phyloP scores from a whole-genome alignment of 2,329 filamentous ascomycete species.

The Cytospora mali region DNA sequence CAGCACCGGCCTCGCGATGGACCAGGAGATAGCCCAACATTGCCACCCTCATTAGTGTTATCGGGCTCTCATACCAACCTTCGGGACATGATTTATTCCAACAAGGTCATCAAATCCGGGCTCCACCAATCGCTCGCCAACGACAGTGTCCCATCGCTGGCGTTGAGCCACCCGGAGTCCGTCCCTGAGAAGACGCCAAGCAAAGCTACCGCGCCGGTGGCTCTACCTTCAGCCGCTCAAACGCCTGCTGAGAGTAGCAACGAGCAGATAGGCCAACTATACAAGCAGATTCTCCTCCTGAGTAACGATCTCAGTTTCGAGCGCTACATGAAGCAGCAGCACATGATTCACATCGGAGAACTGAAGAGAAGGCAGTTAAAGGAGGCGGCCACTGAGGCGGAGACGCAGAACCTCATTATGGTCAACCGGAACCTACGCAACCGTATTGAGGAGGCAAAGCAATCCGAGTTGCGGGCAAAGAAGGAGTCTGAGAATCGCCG shows the following conservation, averaged over 20 bases:
- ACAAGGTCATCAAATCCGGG: slow-evolving; percentile 59
- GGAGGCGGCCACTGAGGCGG: slow-evolving; percentile 77
- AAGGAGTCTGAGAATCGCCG: slow-evolving; percentile 74
- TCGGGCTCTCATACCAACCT: slow-evolving; percentile 58
- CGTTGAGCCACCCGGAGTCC: slow-evolving; percentile 54
- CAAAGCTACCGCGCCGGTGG: slow-evolving; percentile 35
- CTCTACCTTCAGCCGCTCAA: slow-evolving; percentile 34
- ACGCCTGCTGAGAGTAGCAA: slow-evolving; percentile 38
- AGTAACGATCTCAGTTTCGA: slow-evolving; percentile 84
- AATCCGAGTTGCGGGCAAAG: slow-evolving; percentile 68
- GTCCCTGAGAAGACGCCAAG: slow-evolving; percentile 42
- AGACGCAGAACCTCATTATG: slow-evolving; percentile 79
- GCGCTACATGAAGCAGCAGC: slow-evolving; percentile 80
- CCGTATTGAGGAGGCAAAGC: slow-evolving; percentile 73
- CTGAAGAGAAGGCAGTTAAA: slow-evolving; percentile 73
- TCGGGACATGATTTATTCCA: slow-evolving; percentile 63
- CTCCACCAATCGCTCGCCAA: slow-evolving; percentile 59
- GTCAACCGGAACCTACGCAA: slow-evolving; percentile 73
- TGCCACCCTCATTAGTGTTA: slow-evolving; percentile 53
- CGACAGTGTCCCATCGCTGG: slow-evolving; percentile 59
- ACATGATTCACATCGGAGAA: slow-evolving; percentile 79
- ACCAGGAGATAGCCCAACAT: slow-evolving; percentile 62
- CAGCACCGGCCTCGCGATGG: slow-evolving; percentile 44
- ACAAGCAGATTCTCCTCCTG: slow-evolving; percentile 73
- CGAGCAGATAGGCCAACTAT: slow-evolving; percentile 57